phyloP scores from a whole-genome alignment of 2,329 filamentous ascomycete species.

The Microcera coccophila region DNA sequence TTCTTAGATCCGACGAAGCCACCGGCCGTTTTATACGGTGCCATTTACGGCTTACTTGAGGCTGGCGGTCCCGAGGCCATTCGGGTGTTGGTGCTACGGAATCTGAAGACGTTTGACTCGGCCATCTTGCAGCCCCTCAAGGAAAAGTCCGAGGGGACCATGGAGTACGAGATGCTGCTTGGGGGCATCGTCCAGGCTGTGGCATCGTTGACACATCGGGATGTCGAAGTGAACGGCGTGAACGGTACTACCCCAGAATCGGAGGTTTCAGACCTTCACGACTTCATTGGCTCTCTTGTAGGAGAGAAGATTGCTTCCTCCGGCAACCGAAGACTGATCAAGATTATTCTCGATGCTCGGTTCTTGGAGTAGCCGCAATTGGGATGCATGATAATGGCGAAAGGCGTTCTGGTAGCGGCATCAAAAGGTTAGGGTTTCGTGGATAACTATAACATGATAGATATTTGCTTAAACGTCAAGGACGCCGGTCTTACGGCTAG shows the following conservation, averaged over 20 bases:
- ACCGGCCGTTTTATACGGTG: constrained; percentile 82
- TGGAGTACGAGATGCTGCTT: constrained; percentile 55
- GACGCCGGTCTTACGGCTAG: constrained; percentile 15
- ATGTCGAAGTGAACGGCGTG: constrained; percentile 37
- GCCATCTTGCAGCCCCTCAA: constrained; percentile 51
- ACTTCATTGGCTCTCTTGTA: constrained; percentile 53
- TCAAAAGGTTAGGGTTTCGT: constrained; percentile 14
- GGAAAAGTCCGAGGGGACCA: constrained; percentile 46
- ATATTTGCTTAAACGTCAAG: constrained; percentile 21
- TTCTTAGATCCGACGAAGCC: constrained; percentile 85
- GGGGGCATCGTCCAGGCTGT: constrained; percentile 55
- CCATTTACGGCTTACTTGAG: constrained; percentile 72
- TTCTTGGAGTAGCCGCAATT: constrained; percentile 41
- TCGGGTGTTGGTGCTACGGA: constrained; percentile 53
- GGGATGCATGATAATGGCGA: constrained; percentile 14
- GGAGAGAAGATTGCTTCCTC: constrained; percentile 46
- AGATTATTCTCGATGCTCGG: constrained; percentile 52
- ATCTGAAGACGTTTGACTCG: constrained; percentile 52
- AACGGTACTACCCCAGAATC: constrained; percentile 36
- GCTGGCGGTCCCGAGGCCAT: constrained; percentile 66
- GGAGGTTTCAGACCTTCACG: constrained; percentile 45
- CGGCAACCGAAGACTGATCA: constrained; percentile 46
- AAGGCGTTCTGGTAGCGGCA: constrained; percentile 24
- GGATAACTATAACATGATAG: constrained; percentile 15
- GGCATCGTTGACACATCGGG: constrained; percentile 39